These are phyloP conservation scores for Candida sonorensis DNA, from an alignment of 805 yeast species.

Conservation along the genomic window DNA sequence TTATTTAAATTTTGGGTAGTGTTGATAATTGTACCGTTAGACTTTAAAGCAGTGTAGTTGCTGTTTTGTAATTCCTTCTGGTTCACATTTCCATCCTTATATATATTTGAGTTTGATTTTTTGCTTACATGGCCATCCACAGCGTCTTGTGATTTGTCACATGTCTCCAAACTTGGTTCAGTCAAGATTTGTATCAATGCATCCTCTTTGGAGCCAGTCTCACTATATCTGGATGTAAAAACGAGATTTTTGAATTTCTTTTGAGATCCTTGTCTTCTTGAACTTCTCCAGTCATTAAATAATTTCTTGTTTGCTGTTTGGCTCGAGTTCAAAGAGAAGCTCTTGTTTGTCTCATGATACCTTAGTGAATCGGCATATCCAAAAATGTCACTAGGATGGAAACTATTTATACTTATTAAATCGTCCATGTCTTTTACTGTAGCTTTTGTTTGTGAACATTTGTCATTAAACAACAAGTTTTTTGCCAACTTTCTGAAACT, in stretches of 20 bases:
- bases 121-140: too few relatives aligned
- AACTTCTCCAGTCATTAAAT: conserved; percentile 11
- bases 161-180: too few relatives aligned
- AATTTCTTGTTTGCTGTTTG: conserved; percentile 10
- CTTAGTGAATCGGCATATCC: conserved; percentile 12
- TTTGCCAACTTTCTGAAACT: conserved; percentile 22
- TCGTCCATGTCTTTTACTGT: conserved; percentile 11
- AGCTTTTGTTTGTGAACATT: conserved; percentile 1
- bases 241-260: conserved; percentile 4
- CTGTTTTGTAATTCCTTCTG: not conserved
- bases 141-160: too few relatives aligned
- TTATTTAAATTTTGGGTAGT: too few relatives aligned
- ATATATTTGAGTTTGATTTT: too few relatives aligned
- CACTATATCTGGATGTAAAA: too few relatives aligned
- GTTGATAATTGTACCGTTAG: conserved; percentile 8
- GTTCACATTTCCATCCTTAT: too few relatives aligned
- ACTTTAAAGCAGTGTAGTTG: conserved; percentile 9
- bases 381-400: too few relatives aligned
- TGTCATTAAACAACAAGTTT: conserved; percentile 15
- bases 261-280: conserved; percentile 7
- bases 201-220: too few relatives aligned
- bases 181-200: too few relatives aligned
- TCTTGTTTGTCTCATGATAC: conserved; percentile 15
- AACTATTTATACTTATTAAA: not conserved
- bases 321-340: conserved; percentile 10